Base-by-base conservation (phyloP, 106 monocot species). In the Amphibolis antarctica region DNA sequence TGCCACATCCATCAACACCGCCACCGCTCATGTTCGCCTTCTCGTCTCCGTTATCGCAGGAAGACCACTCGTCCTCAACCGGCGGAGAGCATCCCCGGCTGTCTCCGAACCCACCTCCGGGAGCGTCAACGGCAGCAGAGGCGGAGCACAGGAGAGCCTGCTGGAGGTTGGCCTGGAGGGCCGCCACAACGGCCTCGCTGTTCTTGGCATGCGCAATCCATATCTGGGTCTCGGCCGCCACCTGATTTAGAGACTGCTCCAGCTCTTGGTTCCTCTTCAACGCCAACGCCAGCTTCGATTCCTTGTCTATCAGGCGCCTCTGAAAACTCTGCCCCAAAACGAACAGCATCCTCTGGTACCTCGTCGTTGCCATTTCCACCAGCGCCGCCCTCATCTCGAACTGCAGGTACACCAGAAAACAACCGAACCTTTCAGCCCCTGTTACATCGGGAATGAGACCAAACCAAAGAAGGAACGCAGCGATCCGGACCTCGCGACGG, bases 61-160 rank as follows among this genome's bases (percentile, higher is more conserved):
- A 86, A 65, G 60, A 27, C 5, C 70, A 82, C 54, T 86, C 85
- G 19, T 74, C 80, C 30, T 11, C 53, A 10, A 19, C 53, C 36
- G 36, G 4, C 36, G 36, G 36, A 10, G 11, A 0, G 5, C 11
- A 2, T 7, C 68, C 77, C 42, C 59, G 73, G 43, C 67, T 81
- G 36, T 81, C 83, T 0, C 77, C 88, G 66, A 55, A 63, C 10
- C 75, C 72, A 31, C 80, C 75, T 28, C 28, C 28, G 28, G 36
- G 36, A 7, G 7, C 36, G 4, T 36, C 36, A 36, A 36, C 36
- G 4, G 12, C 59, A 1, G 53, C 44, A 4, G 17, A 25, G 15
- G 21, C 49, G 24, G 50, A n/a, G 17, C 56, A 67, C 13, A 51
- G 30, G 28, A 31, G 28, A 5, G 84, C 81, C 12, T 7, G 52